phyloP scores from a whole-genome alignment of 2,329 filamentous ascomycete species.

The Blumeria graminis region DNA sequence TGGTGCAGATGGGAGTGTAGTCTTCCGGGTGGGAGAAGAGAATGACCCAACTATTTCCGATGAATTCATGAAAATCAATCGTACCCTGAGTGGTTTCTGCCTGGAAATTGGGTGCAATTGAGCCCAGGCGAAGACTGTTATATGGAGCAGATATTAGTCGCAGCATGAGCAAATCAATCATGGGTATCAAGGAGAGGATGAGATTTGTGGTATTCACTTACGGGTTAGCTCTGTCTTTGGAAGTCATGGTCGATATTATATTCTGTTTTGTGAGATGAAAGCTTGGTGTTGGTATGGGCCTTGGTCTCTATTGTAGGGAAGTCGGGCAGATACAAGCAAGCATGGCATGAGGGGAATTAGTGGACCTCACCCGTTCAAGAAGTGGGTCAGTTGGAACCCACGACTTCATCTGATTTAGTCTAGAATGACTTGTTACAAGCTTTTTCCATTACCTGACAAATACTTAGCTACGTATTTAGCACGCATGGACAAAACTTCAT shows the following conservation, averaged over 20 bases:
- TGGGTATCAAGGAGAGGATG: background rate
- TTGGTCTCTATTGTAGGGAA: no score
- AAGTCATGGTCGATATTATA: background rate
- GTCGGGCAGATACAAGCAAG: no score
- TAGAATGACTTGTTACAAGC: no score
- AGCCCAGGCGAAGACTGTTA: slow-evolving; percentile 37
- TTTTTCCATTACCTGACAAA: no score
- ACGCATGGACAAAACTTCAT: no score
- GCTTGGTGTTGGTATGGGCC: no score
- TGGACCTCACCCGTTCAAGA: no score
- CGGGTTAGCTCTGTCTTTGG: background rate
- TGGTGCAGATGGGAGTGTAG: slow-evolving; percentile 90
- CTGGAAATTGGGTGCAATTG: slow-evolving; percentile 55
- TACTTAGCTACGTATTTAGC: no score
- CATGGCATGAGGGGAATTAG: no score
- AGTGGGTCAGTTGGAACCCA: no score
- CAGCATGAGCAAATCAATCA: background rate
- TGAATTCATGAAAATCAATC: slow-evolving; percentile 65
- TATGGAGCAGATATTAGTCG: background rate
- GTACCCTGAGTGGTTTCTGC: slow-evolving; percentile 56
- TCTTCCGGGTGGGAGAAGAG: slow-evolving; percentile 74
- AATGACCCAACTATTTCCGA: slow-evolving; percentile 56
- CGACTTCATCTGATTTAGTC: no score
- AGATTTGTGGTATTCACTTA: background rate
- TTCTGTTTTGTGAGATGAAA: no score